Conservation (phyloP, 2,329 filamentous ascomycete species). For the Alternaria consortialis region DNA sequence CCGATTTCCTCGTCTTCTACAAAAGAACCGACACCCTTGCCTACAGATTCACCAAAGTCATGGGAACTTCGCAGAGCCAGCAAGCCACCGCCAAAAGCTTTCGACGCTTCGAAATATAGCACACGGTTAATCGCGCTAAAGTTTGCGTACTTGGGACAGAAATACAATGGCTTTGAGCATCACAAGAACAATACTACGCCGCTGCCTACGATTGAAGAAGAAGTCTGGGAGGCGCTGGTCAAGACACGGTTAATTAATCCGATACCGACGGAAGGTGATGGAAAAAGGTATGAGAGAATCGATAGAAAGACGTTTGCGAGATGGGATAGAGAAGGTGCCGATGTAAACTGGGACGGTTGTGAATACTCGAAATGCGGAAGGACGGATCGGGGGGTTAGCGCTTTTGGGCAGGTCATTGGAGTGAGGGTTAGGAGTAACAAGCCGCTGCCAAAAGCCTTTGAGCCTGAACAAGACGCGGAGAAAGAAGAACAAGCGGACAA, state of each 20-base stretch:
- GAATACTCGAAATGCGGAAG: conserved; percentile 96
- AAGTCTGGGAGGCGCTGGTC: conserved; percentile 88
- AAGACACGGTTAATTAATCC: conserved; percentile 77
- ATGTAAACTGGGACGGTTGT: conserved; percentile 80
- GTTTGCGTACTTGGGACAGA: conserved; percentile 89
- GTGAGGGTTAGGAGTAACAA: conserved; percentile 82
- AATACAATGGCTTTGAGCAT: conserved; percentile 94
- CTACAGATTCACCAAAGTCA: conserved; percentile 10
- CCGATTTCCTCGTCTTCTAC: conserved; percentile 10
- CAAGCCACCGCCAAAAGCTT: conserved; percentile 58
- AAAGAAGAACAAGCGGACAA: neutral
- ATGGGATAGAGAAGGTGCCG: conserved; percentile 51
- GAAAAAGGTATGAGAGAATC: conserved; percentile 45
- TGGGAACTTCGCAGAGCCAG: conserved; percentile 38
- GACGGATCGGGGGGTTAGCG: conserved; percentile 92
- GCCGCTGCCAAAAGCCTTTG: conserved; percentile 59
- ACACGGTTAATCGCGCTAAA: conserved; percentile 90
- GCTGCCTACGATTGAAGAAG: conserved; percentile 87
- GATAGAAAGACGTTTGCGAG: conserved; percentile 46
- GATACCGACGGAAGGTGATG: conserved; percentile 25
- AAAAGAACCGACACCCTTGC: neutral
- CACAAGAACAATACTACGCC: conserved; percentile 73
- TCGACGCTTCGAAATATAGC: conserved; percentile 82
- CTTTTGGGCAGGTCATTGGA: conserved; percentile 94
- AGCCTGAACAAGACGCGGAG: conserved; percentile 12